These are phyloP conservation scores for Middelhovenomyces tepae DNA, from an alignment of 805 yeast species.

Conservation along the genomic window DNA sequence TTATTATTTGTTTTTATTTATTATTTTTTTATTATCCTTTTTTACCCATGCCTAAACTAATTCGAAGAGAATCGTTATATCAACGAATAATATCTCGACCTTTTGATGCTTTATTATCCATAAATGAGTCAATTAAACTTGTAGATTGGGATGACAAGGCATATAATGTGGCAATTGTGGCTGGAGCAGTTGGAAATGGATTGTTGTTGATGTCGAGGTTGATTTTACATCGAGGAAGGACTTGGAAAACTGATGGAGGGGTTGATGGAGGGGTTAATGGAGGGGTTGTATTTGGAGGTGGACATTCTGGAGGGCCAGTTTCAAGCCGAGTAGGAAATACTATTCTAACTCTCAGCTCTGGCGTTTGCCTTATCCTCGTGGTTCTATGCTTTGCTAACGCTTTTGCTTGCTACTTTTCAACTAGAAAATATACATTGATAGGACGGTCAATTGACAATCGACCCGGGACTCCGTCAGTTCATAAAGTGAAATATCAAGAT, in stretches of 20 bases:
- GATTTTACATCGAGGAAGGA: conserved; percentile 4
- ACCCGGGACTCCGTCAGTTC: conserved; percentile 21
- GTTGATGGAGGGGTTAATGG: conserved; percentile 10
- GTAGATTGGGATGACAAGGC: conserved; percentile 25
- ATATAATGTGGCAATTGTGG: conserved; percentile 14
- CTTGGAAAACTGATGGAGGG: conserved; percentile 4
- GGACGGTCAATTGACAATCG: conserved; percentile 15
- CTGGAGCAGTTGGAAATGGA: conserved; percentile 15
- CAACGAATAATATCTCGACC: no score
- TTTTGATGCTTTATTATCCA: conserved; percentile 19
- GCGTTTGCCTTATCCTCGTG: conserved; percentile 8
- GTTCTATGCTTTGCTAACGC: conserved; percentile 13
- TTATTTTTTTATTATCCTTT: no score
- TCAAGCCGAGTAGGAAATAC: conserved; percentile 3
- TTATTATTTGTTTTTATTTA: no score
- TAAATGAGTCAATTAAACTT: conserved; percentile 20
- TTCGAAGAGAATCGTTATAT: no score
- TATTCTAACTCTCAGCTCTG: conserved; percentile 4
- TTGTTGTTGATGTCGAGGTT: conserved; percentile 15
- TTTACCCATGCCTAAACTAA: no score
- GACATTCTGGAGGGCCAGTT: conserved; percentile 2
- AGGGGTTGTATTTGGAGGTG: conserved; percentile 1
- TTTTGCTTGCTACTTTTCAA: conserved; percentile 9
- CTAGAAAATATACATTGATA: conserved; percentile 16
- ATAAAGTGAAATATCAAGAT: conserved; percentile 8